Percentiles rank a stretch among this genome's conserved stretches.
These are phyloP conservation scores for Fraxinus velutina DNA, from an alignment of 305 asterid species.

Conservation along the genomic window DNA sequence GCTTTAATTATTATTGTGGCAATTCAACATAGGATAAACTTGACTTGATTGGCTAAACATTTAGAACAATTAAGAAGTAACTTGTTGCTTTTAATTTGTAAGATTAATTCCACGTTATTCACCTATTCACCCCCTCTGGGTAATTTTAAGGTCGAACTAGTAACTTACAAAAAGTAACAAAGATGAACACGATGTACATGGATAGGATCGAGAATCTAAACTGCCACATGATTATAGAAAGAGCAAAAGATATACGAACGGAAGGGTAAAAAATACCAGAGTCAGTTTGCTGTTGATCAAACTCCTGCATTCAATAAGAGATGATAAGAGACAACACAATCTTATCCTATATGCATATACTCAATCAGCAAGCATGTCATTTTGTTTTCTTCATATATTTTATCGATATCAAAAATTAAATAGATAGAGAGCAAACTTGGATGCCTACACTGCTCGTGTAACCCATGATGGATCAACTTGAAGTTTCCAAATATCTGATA, in stretches of 20 bases:
- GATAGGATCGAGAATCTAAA: background rate
- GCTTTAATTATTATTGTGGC: too few relatives aligned
- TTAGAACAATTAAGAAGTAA: too few relatives aligned
- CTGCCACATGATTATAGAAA: background rate
- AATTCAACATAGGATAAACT: too few relatives aligned
- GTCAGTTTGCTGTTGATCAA: conserved; percentile 51
- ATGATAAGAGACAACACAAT: conserved; percentile 15
- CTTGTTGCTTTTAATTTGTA: too few relatives aligned
- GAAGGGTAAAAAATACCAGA: conserved; percentile 47
- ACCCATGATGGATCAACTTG: conserved; percentile 34
- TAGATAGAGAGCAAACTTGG: background rate
- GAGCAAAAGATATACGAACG: background rate
- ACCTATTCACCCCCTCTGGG: too few relatives aligned
- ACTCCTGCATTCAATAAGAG: conserved; percentile 41
- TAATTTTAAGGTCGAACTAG: too few relatives aligned
- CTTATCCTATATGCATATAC: background rate
- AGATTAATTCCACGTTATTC: too few relatives aligned
- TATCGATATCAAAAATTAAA: background rate
- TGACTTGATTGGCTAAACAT: too few relatives aligned
- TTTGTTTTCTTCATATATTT: background rate
- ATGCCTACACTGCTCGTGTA: conserved; percentile 33
- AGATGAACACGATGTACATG: background rate
- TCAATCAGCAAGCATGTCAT: conserved; percentile 1
- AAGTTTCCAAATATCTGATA: conserved; percentile 16
- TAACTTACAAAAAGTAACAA: background rate